Evolutionary conservation across 1,139 yeast species (phyloP).

Genomic region (Waltiozyma sp.): DNA sequence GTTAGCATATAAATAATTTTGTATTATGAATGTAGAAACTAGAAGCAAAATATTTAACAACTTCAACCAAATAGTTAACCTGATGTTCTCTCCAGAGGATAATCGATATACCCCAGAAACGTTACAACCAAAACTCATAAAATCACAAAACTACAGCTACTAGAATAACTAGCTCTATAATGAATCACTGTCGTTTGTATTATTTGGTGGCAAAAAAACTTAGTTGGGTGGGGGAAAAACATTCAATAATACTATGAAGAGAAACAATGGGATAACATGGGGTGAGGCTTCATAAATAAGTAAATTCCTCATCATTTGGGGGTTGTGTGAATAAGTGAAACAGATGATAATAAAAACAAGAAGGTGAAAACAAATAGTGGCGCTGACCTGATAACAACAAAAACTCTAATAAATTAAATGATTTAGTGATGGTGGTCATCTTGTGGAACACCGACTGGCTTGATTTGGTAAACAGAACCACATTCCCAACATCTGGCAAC

Average conservation of each 20-base stretch:
- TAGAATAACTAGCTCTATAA: no score
- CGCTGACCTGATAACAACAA: no score
- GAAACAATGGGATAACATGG: background rate
- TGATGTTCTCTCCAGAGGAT: background rate
- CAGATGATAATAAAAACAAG: background rate
- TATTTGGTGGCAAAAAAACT: background rate
- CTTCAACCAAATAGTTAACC: background rate
- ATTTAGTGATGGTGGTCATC: slow-evolving; percentile 37
- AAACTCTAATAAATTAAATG: background rate
- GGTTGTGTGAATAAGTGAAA: background rate
- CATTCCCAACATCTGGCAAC: slow-evolving; percentile 98
- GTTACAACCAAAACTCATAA: background rate
- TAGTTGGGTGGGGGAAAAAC: background rate
- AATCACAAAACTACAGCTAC: background rate
- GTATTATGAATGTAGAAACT: background rate
- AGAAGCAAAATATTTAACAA: background rate
- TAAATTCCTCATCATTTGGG: background rate
- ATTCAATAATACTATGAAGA: background rate
- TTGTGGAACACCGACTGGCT: slow-evolving; percentile 77
- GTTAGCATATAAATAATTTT: background rate
- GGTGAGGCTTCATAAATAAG: background rate
- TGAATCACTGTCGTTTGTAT: background rate
- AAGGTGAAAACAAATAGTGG: background rate
- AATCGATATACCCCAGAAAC: background rate
- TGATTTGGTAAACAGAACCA: slow-evolving; percentile 87